These are phyloP conservation scores for Haplosporangium sp. DNA, from an alignment of 371 early-diverging fungal genomes.

Conservation along the genomic window DNA sequence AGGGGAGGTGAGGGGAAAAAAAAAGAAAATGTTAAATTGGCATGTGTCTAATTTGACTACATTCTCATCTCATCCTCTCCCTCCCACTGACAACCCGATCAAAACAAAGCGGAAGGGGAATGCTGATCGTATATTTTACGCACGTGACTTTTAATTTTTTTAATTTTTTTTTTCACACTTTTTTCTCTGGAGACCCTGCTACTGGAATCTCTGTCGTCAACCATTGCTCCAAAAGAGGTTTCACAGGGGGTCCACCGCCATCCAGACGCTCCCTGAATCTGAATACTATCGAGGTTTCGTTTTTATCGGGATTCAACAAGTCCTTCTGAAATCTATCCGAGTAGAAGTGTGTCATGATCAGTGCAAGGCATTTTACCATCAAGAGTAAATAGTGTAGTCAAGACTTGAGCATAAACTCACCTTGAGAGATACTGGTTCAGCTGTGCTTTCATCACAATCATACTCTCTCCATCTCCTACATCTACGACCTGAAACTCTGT, in stretches of 20 bases:
- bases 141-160: constrained; percentile 8
- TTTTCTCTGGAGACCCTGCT: background rate
- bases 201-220: constrained; percentile 56
- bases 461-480: constrained; percentile 57
- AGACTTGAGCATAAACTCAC: constrained; percentile 8
- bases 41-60: background rate
- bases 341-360: too few species aligned
- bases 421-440: constrained; percentile 54
- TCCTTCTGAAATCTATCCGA: constrained; percentile 54
- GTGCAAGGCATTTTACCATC: too few species aligned
- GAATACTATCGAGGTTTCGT: constrained; percentile 59
- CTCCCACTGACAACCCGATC: background rate
- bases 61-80: background rate
- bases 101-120: background rate
- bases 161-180: constrained; percentile 1
- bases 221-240: constrained; percentile 69
- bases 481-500: constrained; percentile 62
- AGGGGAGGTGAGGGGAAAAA: background rate
- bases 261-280: constrained; percentile 69
- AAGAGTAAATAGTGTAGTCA: too few species aligned
- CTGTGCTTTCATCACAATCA: constrained; percentile 61
- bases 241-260: constrained; percentile 67
- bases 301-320: constrained; percentile 58
- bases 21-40: background rate
- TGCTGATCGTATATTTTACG: background rate